These are phyloP conservation scores for Barnettozyma hawaiiensis DNA, from an alignment of 1,139 yeast species.

Conservation along the genomic window DNA sequence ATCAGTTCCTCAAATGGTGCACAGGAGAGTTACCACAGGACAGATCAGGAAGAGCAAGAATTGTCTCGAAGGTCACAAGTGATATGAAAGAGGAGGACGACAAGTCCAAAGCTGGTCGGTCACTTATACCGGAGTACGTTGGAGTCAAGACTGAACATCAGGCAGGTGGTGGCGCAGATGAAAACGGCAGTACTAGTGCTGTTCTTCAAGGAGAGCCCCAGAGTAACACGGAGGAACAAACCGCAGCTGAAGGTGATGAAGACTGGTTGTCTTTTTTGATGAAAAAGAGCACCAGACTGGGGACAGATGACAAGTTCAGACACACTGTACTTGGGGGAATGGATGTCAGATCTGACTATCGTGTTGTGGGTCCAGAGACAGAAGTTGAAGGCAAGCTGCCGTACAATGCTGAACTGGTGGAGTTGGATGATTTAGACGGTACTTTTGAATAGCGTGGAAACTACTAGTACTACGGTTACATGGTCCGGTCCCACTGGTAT, in stretches of 20 bases:
- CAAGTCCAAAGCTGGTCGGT: slow-evolving; percentile 17
- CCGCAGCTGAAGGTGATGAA: slow-evolving; percentile 16
- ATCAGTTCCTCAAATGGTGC: slow-evolving; percentile 45
- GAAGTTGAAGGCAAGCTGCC: slow-evolving; percentile 17
- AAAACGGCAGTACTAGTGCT: no score
- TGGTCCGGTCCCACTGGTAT: no score
- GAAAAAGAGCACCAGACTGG: slow-evolving; percentile 30
- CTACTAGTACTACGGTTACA: neutral
- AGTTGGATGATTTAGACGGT: slow-evolving; percentile 1
- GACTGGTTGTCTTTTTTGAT: slow-evolving; percentile 33
- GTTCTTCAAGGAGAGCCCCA: slow-evolving; percentile 12
- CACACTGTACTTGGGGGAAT: slow-evolving; percentile 27
- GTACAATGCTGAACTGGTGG: slow-evolving; percentile 7
- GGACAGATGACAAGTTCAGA: slow-evolving; percentile 29
- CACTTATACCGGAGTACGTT: slow-evolving; percentile 29
- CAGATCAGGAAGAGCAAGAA: slow-evolving; percentile 35
- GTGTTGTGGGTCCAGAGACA: slow-evolving; percentile 19
- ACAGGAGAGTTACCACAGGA: slow-evolving; percentile 27
- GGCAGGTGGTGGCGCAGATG: no score
- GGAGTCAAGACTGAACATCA: neutral
- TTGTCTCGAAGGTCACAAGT: slow-evolving; percentile 26
- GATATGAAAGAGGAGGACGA: slow-evolving; percentile 16
- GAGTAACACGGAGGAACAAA: slow-evolving; percentile 5
- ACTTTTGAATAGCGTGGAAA: neutral
- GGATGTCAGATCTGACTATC: slow-evolving; percentile 18